A percentile compares a stretch with the other conserved stretches of the same genome.
Evolutionary conservation across 805 yeast genomes (phyloP).

Genomic region (Metschnikowia arizonensis): DNA sequence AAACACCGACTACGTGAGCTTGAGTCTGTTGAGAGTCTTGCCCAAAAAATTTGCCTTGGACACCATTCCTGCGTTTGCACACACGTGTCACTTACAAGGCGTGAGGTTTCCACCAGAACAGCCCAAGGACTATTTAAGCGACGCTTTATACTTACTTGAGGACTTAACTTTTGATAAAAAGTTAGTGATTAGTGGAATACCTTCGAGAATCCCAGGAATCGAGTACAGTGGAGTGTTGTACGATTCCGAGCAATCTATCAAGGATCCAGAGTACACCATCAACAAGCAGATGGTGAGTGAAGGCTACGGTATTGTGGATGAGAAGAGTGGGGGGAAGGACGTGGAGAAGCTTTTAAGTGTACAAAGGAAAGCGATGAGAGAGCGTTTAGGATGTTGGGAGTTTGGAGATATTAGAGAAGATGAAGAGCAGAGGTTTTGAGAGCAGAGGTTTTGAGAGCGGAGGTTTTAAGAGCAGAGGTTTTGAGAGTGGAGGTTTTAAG

Average conservation of each 20-base stretch:
- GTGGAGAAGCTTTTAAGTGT: constrained; percentile 33
- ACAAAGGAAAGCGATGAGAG: constrained; percentile 47
- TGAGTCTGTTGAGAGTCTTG: constrained; percentile 45
- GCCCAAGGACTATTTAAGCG: constrained; percentile 52
- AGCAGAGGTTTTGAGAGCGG: background rate
- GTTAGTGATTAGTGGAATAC: constrained; percentile 51
- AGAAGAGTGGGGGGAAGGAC: constrained; percentile 24
- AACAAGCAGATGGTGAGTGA: constrained; percentile 54
- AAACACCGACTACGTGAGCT: constrained; percentile 42
- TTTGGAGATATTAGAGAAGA: constrained; percentile 67
- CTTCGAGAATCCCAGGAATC: constrained; percentile 34
- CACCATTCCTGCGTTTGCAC: constrained; percentile 50
- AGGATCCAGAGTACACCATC: constrained; percentile 53
- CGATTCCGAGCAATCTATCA: constrained; percentile 51
- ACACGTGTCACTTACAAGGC: constrained; percentile 49
- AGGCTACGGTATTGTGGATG: constrained; percentile 59
- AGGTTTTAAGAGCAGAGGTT: constrained; percentile 27
- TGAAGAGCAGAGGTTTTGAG: constrained; percentile 28
- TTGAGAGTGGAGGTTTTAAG: constrained; percentile 20
- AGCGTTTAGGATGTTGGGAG: constrained; percentile 67
- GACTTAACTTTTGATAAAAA: constrained; percentile 49
- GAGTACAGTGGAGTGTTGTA: constrained; percentile 53
- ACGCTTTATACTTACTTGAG: constrained; percentile 51
- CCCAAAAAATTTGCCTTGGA: constrained; percentile 46
- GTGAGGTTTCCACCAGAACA: constrained; percentile 54